Evolutionary conservation across 2,329 filamentous ascomycete species (phyloP).

Genomic region (Trichoderma sp.): DNA sequence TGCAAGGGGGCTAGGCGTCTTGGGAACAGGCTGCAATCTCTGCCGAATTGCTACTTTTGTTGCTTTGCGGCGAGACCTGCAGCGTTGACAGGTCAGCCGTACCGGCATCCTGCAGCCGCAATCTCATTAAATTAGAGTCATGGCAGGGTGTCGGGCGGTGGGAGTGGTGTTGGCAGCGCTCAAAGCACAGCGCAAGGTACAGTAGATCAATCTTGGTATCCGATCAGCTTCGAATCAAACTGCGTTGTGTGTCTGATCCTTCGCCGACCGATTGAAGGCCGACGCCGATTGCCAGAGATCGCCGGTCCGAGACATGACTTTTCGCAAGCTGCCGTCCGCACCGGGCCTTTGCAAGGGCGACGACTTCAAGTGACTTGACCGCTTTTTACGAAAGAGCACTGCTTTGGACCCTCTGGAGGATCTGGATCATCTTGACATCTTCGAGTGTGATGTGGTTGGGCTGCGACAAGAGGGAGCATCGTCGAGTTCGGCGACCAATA

Average conservation of each 20-base stretch:
- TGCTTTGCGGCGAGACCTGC: slow-evolving; percentile 6
- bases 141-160: slow-evolving; percentile 4
- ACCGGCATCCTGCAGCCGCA: slow-evolving; percentile 12
- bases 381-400: background rate
- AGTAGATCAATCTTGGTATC: background rate
- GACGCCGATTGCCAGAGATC: background rate
- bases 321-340: background rate
- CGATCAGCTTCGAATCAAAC: background rate
- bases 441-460: background rate
- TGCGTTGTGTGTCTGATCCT: background rate
- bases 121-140: slow-evolving; percentile 12
- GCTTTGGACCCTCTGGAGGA: background rate
- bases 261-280: background rate
- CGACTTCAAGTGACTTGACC: background rate
- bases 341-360: slow-evolving; percentile 1
- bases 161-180: background rate
- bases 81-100: slow-evolving; percentile 15
- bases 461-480: background rate
- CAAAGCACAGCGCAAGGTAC: background rate
- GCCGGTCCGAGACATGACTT: background rate
- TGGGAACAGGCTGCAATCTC: background rate
- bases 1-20: background rate
- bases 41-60: background rate
- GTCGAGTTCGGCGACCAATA: background rate
- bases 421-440: background rate